phyloP scores from a whole-genome alignment of 1,284 basidiomycete species.

The Kalmanozyma brasiliensis region DNA sequence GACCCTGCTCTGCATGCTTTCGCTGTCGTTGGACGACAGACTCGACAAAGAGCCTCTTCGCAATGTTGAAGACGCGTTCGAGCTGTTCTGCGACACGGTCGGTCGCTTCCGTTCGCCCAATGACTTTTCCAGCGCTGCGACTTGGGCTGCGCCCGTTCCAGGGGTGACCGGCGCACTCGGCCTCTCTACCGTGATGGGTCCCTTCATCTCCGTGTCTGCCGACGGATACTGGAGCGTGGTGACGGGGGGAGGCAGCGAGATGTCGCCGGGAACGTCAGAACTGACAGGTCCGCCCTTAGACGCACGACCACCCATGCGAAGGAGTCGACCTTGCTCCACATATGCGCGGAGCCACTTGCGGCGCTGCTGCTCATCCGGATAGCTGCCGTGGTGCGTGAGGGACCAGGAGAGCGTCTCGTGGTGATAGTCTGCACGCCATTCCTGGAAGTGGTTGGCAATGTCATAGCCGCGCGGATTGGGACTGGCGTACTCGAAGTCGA shows the following conservation, averaged over 20 bases:
- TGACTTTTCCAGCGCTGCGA: slow-evolving; percentile 41
- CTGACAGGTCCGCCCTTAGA: slow-evolving; percentile 27
- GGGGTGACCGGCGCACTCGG: slow-evolving; percentile 37
- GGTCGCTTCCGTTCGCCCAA: slow-evolving; percentile 33
- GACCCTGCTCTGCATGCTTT: background rate
- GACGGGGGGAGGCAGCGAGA: slow-evolving; percentile 49
- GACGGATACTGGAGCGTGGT: slow-evolving; percentile 24
- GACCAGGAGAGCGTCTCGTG: slow-evolving; percentile 58
- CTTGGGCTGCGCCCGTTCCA: slow-evolving; percentile 37
- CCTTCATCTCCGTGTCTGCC: slow-evolving; percentile 22
- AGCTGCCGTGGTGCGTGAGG: slow-evolving; percentile 54
- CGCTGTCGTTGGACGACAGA: slow-evolving; percentile 1
- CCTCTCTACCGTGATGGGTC: slow-evolving; percentile 37
- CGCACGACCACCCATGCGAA: slow-evolving; percentile 50
- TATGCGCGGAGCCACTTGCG: slow-evolving; percentile 65
- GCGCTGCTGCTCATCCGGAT: slow-evolving; percentile 56
- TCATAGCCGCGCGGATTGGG: slow-evolving; percentile 63
- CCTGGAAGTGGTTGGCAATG: slow-evolving; percentile 66
- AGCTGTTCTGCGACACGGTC: slow-evolving; percentile 21
- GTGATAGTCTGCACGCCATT: slow-evolving; percentile 65
- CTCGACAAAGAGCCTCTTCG: slow-evolving; percentile 10
- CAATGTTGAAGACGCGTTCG: slow-evolving; percentile 8
- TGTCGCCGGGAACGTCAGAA: slow-evolving; percentile 36
- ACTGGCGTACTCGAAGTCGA: slow-evolving; percentile 65
- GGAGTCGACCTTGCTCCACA: slow-evolving; percentile 62